Evolutionary conservation across 1,284 basidiomycete species (phyloP).

Genomic region (Puccinia polysora): DNA sequence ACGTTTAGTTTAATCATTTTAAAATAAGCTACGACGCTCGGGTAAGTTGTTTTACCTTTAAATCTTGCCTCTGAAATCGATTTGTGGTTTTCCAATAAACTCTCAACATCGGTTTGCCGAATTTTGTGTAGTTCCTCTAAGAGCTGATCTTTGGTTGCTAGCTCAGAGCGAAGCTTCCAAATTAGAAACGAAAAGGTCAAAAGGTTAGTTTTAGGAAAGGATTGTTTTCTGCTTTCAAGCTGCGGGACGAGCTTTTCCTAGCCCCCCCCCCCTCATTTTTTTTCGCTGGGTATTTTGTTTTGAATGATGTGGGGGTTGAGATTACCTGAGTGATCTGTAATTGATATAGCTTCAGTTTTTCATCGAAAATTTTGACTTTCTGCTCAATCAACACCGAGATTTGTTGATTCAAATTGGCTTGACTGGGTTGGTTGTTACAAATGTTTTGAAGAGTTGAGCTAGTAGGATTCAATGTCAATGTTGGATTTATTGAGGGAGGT

Average conservation of each 20-base stretch:
- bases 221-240: not conserved
- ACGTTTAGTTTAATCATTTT: no score
- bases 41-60: constrained; percentile 10
- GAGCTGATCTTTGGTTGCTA: constrained; percentile 26
- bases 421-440: not conserved
- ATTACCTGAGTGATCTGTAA: not conserved
- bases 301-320: not conserved
- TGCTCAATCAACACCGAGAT: constrained; percentile 6
- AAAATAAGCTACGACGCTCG: not conserved
- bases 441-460: not conserved
- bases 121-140: constrained; percentile 30
- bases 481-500: constrained; percentile 3
- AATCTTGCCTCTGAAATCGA: constrained; percentile 5
- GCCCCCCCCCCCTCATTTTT: no score
- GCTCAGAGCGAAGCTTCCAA: constrained; percentile 27
- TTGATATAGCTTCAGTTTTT: constrained; percentile 25
- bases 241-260: no score
- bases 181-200: not conserved
- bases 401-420: not conserved
- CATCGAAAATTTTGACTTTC: constrained; percentile 12
- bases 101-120: constrained; percentile 25
- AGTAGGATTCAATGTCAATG: not conserved
- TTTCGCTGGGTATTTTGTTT: not conserved
- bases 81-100: constrained; percentile 17
- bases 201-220: not conserved